Base-by-base conservation (phyloP, 805 yeast species). In the Teunomyces gatunensis region DNA sequence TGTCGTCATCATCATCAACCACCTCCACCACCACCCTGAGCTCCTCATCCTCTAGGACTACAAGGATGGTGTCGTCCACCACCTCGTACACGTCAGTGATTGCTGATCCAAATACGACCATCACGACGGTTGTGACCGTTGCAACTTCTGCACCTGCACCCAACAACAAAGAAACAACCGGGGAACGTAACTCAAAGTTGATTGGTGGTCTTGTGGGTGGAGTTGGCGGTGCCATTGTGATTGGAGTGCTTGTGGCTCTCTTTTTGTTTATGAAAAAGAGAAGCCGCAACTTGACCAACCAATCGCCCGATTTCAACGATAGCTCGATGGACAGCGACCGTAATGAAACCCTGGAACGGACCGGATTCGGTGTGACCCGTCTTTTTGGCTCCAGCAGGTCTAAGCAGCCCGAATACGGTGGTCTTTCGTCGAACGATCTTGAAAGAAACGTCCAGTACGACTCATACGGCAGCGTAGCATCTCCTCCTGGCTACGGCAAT, bases 131-230 rank as follows among this genome's bases (percentile, higher is more conserved):
- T 17, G 58, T 73, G 3, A 57, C 74, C 1, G 65, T 70, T 1
- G 73, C 75, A 4, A 70, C 75, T 1, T 61, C 67, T 2, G 63
- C 66, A 5, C 47, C 54, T 3, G 49, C 47, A 2, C 44, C 54
- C 5, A 46, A 45, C 3, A 40, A 32, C 12, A 48, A 47, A 2
- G 46, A 50, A 6, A 37, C 45, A 15, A 47, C 59, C 7, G 46
- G 47, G 15, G 44, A 50, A 11, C 56, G 54, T 18, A 69, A 67
- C 50, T 60, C 72, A 33, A 70, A 66, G 50, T 57, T 73, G 36
- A 70, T 73, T 18, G 78, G 78, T 3, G 77, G 78, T 0, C 56
- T 73, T 12, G 77, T 73, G n/a, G 78, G 78, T 0, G 69, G 75
- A 1, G 65, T 73, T 20, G 78, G 77, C n/a, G 78, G 78, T 10